These are phyloP conservation scores for Phoenix roebelenii DNA, from an alignment of 176 grass and related monocot species.

Conservation along the genomic window DNA sequence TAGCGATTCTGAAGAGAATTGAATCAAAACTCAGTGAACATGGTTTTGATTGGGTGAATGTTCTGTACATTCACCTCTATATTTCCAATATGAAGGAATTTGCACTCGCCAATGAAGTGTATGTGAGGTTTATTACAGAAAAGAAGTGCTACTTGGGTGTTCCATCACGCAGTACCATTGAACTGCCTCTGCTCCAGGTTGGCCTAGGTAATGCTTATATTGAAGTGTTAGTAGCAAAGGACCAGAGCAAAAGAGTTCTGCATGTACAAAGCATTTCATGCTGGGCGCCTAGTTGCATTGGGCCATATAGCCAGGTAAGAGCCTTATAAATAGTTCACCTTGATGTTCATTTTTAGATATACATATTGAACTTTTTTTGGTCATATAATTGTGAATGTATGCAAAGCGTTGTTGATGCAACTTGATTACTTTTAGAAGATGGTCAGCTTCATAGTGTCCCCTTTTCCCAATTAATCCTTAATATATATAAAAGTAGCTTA, in stretches of 20 bases:
- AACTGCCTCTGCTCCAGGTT: constrained; percentile 55
- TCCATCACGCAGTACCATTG: constrained; percentile 88
- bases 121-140: constrained; percentile 81
- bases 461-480: no score
- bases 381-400: no score
- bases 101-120: constrained; percentile 75
- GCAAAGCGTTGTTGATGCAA: no score
- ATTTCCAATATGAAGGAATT: constrained; percentile 92
- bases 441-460: no score
- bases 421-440: no score
- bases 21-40: constrained; percentile 55
- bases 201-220: constrained; percentile 62
- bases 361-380: no score
- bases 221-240: constrained; percentile 70
- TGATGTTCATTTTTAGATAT: background rate
- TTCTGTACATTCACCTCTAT: constrained; percentile 90
- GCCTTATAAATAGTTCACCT: background rate
- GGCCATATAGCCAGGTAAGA: constrained; percentile 90
- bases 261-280: constrained; percentile 98
- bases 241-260: constrained; percentile 76
- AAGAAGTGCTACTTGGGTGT: constrained; percentile 78
- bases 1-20: constrained; percentile 64
- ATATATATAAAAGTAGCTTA: no score
- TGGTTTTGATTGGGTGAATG: constrained; percentile 74
- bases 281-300: constrained; percentile 99